A percentile compares a stretch with the other conserved stretches of the same genome.
Conservation (phyloP, 768 basidiomycete genomes). For the Mycena alexandri region DNA sequence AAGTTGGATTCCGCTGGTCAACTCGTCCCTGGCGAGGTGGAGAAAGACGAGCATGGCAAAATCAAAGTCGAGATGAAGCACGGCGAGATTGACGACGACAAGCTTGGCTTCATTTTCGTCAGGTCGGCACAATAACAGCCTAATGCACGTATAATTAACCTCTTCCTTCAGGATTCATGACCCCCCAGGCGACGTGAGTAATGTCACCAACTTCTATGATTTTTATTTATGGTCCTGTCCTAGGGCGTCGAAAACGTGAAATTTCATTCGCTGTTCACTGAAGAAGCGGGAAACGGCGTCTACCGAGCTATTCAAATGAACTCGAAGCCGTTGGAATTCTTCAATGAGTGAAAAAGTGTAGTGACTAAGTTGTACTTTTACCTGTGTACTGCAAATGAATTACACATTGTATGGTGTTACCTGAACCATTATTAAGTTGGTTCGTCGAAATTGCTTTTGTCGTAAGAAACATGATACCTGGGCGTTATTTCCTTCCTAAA, state of each 20-base stretch:
- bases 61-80: conserved; percentile 56
- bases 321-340: conserved; percentile 74
- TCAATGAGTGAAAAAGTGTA: conserved; percentile 68
- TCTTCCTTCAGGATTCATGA: conserved; percentile 73
- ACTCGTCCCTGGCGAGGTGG: conserved; percentile 16
- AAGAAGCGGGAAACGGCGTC: conserved; percentile 63
- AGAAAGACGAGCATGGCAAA: conserved; percentile 28
- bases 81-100: conserved; percentile 65
- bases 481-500: too few species aligned
- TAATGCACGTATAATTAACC: conserved; percentile 16
- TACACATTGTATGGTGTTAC: too few species aligned
- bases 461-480: too few species aligned
- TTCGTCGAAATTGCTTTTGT: too few species aligned
- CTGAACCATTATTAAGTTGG: too few species aligned
- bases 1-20: conserved; percentile 41
- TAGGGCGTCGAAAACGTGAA: conserved; percentile 75
- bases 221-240: conserved; percentile 20
- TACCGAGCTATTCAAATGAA: conserved; percentile 76
- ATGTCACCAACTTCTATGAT: background rate
- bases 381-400: background rate
- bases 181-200: conserved; percentile 74
- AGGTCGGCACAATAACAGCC: conserved; percentile 8
- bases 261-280: conserved; percentile 81
- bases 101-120: conserved; percentile 21
- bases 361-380: conserved; percentile 21